Evolutionary conservation across 2,329 filamentous ascomycete species (phyloP), one percentile per base, ranked within the genome.

Genomic region (Apiospora kogelbergensis): DNA sequence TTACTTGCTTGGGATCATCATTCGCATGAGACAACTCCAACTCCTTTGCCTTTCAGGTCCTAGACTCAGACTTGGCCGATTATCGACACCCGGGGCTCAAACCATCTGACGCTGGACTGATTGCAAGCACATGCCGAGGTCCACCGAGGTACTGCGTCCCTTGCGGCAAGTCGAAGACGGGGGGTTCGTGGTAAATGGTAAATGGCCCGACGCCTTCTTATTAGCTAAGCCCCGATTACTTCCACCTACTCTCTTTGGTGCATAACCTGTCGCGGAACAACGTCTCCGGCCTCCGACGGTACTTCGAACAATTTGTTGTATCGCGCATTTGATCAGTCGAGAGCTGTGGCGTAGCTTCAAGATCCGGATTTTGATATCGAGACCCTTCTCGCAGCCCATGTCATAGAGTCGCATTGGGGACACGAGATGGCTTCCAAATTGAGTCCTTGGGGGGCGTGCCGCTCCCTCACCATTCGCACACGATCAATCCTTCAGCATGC

Each of bases 371-470:
- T 20, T 17, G 26, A 60, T 60, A 37, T 37, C 44, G 65, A 42
- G 66, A 64, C 60, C 5, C 26, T 13, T 33, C 46, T n/a, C n/a
- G n/a, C 42, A 24, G 17, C 63, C 42, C 44, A 66, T 65, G 65
- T 41, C 44, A 22, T 45, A 60, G 41, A 26, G 63, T 24, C 33
- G 57, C 63, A 65, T 60, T 65, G 63, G 40, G 40, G 46, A 53
- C 42, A 48, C 69, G 73, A 65, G 42, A 79, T 79, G 77, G 73
- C 77, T 48, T 77, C 76, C 41, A 78, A 76, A 71, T 68, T 78
- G 66, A 76, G 72, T 63, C 77, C 77, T 20, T 76, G 76, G 77
- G 67, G 74, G 41, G 71, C 72, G 24, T 67, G 76, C 44, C 77
- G 74, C 48, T 76, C 72, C 70, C 75, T 79, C 65, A 73, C 73